phyloP scores from a whole-genome alignment of 2,329 filamentous ascomycete genomes.

The Neonectria hederae region DNA sequence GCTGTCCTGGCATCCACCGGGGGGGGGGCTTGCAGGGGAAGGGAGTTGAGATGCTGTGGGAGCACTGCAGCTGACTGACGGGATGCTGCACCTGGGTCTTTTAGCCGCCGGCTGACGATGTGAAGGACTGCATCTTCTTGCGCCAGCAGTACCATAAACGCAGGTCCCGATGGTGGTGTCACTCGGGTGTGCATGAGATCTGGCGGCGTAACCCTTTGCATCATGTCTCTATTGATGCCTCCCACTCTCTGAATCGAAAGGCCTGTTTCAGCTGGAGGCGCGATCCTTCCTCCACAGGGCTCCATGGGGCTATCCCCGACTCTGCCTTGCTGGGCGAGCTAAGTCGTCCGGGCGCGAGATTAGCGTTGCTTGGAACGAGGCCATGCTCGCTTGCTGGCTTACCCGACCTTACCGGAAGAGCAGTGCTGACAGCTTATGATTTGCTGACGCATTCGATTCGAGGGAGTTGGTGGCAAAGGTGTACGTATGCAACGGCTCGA shows the following conservation, averaged over 20 bases:
- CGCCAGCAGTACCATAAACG: too few relatives aligned
- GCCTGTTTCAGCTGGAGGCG: conserved; percentile 21
- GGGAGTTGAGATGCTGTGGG: background rate
- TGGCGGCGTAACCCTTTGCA: too few relatives aligned
- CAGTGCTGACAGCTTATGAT: background rate
- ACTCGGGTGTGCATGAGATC: too few relatives aligned
- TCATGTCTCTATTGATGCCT: background rate
- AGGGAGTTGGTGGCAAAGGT: background rate
- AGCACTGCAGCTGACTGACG: background rate
- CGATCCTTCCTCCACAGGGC: conserved; percentile 10
- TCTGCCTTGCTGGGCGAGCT: conserved; percentile 26
- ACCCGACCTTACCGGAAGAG: conserved; percentile 2
- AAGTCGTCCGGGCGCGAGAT: conserved; percentile 24
- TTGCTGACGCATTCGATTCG: background rate
- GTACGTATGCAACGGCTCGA: background rate
- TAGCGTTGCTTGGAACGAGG: conserved; percentile 18
- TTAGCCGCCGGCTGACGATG: background rate
- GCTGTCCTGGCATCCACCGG: background rate
- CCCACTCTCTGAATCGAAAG: too few relatives aligned
- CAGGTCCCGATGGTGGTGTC: too few relatives aligned
- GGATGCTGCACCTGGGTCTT: too few relatives aligned
- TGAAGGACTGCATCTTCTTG: too few relatives aligned
- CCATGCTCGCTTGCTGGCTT: conserved; percentile 10
- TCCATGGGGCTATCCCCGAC: background rate
- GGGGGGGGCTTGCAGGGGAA: background rate